phyloP scores from a whole-genome alignment of 2,329 filamentous ascomycete species.

The Xylaria multiplex region DNA sequence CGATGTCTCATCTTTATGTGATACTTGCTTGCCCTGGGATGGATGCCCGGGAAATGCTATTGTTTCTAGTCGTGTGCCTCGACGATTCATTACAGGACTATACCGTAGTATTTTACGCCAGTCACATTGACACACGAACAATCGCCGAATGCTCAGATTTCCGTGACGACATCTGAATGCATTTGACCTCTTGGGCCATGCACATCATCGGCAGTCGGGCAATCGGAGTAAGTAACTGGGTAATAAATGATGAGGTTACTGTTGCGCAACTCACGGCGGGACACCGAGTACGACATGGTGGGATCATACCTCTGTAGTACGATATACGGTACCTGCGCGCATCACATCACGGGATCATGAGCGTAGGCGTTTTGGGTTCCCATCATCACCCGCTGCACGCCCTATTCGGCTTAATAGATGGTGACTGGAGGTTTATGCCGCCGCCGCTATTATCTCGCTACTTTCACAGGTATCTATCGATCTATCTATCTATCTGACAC shows the following conservation, averaged over 20 bases:
- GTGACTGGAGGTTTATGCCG: not conserved
- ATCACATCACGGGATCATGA: not conserved
- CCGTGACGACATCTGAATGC: not conserved
- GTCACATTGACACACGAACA: too few relatives aligned
- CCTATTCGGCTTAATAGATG: not conserved
- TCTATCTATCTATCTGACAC: conserved; percentile 4
- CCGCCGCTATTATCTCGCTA: not conserved
- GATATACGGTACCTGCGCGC: not conserved
- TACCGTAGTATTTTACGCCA: not conserved
- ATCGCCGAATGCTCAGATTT: not conserved
- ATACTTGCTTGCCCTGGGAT: not conserved
- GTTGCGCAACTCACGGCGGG: not conserved
- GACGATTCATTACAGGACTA: not conserved
- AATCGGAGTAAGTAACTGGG: not conserved
- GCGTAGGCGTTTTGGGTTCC: not conserved
- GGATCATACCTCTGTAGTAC: not conserved
- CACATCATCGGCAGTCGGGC: not conserved
- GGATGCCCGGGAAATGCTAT: not conserved
- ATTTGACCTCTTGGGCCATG: not conserved
- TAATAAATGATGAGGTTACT: conserved; percentile 3
- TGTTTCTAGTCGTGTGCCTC: not conserved
- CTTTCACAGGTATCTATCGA: too few relatives aligned
- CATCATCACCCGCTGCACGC: too few relatives aligned
- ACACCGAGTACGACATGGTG: conserved; percentile 1
- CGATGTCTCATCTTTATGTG: not conserved